Conservation (phyloP, 768 basidiomycete species). For the Jaapia argillacea region DNA sequence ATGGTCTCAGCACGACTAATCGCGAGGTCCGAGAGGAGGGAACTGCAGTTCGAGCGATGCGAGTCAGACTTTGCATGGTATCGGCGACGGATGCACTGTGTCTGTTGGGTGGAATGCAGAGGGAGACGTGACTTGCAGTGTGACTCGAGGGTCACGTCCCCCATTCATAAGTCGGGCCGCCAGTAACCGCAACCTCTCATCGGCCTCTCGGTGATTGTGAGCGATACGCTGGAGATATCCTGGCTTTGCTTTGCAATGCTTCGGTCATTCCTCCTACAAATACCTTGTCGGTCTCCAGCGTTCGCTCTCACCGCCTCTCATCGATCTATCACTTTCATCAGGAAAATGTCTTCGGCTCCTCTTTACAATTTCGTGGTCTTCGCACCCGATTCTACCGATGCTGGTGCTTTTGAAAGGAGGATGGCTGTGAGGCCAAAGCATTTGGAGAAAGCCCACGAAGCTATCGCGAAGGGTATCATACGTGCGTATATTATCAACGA, state of each 20-base stretch:
- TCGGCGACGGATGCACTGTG: no score
- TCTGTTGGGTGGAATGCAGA: no score
- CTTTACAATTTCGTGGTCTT: constrained; percentile 50
- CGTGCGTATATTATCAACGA: constrained; percentile 27
- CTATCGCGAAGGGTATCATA: constrained; percentile 33
- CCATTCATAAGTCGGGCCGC: no score
- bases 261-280: background rate
- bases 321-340: background rate
- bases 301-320: background rate
- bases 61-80: no score
- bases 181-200: no score
- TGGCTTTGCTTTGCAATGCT: background rate
- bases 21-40: no score
- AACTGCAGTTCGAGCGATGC: no score
- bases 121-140: no score
- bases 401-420: constrained; percentile 45
- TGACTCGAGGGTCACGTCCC: no score
- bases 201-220: no score
- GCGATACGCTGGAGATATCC: no score
- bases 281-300: background rate
- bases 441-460: constrained; percentile 31
- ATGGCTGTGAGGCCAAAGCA: constrained; percentile 46
- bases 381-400: constrained; percentile 56
- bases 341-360: background rate
- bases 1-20: no score